These are phyloP conservation scores for Cornus controversa DNA, from an alignment of 148 eudicot genomes.

Conservation along the genomic window DNA sequence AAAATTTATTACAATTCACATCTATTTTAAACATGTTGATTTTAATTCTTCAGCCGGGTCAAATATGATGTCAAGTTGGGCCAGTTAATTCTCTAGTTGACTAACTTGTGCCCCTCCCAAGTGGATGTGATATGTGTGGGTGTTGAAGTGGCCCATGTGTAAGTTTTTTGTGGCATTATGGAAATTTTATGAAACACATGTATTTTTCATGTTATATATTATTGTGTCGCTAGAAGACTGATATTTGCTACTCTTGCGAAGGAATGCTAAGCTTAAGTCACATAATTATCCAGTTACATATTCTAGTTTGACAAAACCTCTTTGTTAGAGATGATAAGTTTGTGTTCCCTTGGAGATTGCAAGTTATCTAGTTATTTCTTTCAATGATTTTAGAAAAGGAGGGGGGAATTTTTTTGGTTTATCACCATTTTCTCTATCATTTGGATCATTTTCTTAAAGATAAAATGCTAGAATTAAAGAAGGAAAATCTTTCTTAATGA, in stretches of 20 bases:
- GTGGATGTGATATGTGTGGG: background rate
- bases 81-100: background rate
- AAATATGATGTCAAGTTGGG: background rate
- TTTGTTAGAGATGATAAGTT: background rate
- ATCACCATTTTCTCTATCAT: no score
- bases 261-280: background rate
- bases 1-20: no score
- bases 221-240: no score
- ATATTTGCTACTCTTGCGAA: background rate
- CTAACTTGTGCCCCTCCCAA: background rate
- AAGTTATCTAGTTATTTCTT: background rate
- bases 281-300: no score
- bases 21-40: no score
- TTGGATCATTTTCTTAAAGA: no score
- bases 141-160: background rate
- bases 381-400: background rate
- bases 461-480: no score
- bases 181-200: no score
- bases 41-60: background rate
- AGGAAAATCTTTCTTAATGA: background rate
- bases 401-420: background rate
- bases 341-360: background rate
- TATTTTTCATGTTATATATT: no score
- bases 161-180: no score
- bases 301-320: background rate